phyloP scores from a whole-genome alignment of 768 basidiomycete species.

The Boletus pseudopeckii region DNA sequence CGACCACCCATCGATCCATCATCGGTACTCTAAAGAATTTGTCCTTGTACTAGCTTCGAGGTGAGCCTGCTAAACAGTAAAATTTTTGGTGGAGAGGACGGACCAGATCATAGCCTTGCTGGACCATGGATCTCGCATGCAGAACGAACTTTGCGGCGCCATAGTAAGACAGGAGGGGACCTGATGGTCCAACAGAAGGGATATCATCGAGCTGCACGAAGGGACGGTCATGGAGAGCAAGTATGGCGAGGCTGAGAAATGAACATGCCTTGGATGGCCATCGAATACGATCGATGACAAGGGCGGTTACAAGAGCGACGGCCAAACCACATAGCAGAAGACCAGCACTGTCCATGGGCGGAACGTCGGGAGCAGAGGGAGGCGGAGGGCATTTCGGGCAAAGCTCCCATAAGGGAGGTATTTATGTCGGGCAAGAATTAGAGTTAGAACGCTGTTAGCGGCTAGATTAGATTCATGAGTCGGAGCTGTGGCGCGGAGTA shows the following conservation, averaged over 20 bases:
- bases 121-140: constrained; percentile 33
- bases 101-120: constrained; percentile 37
- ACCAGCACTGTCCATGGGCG: constrained; percentile 24
- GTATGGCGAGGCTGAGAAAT: not conserved
- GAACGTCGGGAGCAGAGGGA: constrained; percentile 20
- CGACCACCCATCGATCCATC: constrained; percentile 44
- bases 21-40: constrained; percentile 43
- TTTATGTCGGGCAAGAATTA: constrained; percentile 32
- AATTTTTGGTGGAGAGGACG: constrained; percentile 2
- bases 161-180: constrained; percentile 33
- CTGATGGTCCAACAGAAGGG: constrained; percentile 36
- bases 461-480: constrained; percentile 29
- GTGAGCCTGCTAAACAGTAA: constrained; percentile 13
- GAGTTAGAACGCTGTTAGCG: constrained; percentile 26
- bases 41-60: constrained; percentile 26
- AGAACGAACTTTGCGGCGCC: constrained; percentile 30
- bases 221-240: not conserved
- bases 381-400: constrained; percentile 28
- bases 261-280: constrained; percentile 27
- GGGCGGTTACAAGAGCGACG: constrained; percentile 10
- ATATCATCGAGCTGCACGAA: constrained; percentile 28
- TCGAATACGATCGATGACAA: constrained; percentile 18
- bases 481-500: constrained; percentile 23
- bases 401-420: constrained; percentile 23
- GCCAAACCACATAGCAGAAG: constrained; percentile 21